A percentile compares a stretch with the other conserved stretches of the same genome.
These are phyloP conservation scores for Xylaria sp. DNA, from an alignment of 2,329 filamentous ascomycete species.

Conservation along the genomic window DNA sequence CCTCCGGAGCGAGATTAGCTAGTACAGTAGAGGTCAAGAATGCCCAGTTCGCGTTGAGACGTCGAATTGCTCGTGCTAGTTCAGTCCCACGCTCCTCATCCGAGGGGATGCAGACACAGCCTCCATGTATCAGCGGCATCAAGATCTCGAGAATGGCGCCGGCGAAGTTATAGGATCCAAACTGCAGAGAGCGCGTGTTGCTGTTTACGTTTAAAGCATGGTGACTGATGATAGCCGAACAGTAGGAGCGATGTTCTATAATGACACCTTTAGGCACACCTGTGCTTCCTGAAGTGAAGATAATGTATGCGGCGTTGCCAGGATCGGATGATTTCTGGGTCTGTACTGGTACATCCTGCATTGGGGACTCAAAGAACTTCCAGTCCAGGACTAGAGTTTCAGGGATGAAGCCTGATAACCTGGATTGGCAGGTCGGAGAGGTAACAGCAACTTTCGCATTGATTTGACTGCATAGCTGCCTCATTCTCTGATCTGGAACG, in stretches of 20 bases:
- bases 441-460: neutral
- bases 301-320: constrained; percentile 10
- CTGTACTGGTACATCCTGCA: neutral
- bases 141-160: constrained; percentile 4
- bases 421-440: constrained; percentile 3
- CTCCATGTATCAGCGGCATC: constrained; percentile 4
- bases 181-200: constrained; percentile 14
- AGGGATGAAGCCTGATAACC: neutral
- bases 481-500: neutral
- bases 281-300: constrained; percentile 27
- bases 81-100: constrained; percentile 7
- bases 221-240: constrained; percentile 12
- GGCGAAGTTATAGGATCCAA: constrained; percentile 10
- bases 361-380: neutral
- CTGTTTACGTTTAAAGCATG: constrained; percentile 11
- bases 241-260: constrained; percentile 18
- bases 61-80: neutral
- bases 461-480: constrained; percentile 7
- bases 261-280: constrained; percentile 21
- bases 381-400: constrained; percentile 5
- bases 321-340: neutral
- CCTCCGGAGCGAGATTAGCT: neutral
- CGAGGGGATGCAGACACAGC: constrained; percentile 17
- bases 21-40: constrained; percentile 9
- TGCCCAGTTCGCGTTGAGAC: constrained; percentile 10